phyloP scores from a whole-genome alignment of 2,329 filamentous ascomycete species.

The Neocatenulostroma microsporum region DNA sequence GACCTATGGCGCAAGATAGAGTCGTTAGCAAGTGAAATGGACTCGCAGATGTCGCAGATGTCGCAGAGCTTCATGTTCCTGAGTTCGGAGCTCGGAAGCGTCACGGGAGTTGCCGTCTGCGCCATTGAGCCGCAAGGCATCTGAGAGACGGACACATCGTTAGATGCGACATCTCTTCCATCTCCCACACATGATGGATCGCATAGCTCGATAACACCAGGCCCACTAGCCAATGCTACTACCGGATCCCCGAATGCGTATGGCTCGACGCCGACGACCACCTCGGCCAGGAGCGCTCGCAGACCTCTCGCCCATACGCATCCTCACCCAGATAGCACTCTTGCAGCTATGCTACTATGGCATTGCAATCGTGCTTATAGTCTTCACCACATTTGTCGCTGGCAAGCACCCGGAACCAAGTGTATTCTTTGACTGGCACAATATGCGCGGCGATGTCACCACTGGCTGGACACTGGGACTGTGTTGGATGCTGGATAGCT shows the following conservation, averaged over 20 bases:
- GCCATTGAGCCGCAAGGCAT: too few species aligned
- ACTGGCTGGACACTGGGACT: constrained; percentile 62
- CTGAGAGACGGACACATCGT: too few species aligned
- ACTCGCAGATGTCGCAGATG: too few species aligned
- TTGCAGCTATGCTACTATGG: constrained; percentile 60
- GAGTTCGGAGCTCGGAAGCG: too few species aligned
- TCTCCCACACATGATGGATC: too few species aligned
- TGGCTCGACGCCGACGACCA: constrained; percentile 53
- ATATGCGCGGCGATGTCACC: constrained; percentile 58
- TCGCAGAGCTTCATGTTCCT: too few species aligned
- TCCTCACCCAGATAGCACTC: constrained; percentile 58
- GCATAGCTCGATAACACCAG: too few species aligned
- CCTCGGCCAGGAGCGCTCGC: constrained; percentile 58
- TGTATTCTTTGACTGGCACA: constrained; percentile 56
- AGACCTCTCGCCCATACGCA: constrained; percentile 59
- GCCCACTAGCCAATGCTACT: too few species aligned
- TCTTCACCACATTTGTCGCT: constrained; percentile 62
- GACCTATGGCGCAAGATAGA: constrained; percentile 12
- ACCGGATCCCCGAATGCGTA: too few species aligned
- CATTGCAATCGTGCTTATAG: constrained; percentile 53
- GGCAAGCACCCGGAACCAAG: constrained; percentile 54
- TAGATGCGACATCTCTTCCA: too few species aligned
- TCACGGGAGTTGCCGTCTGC: too few species aligned
- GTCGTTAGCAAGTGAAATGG: not conserved
- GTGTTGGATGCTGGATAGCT: constrained; percentile 59